Percentiles rank a stretch among this genome's conserved stretches.
phyloP scores from a whole-genome alignment of 106 monocot species.

The Alisma plantagoaquatica region DNA sequence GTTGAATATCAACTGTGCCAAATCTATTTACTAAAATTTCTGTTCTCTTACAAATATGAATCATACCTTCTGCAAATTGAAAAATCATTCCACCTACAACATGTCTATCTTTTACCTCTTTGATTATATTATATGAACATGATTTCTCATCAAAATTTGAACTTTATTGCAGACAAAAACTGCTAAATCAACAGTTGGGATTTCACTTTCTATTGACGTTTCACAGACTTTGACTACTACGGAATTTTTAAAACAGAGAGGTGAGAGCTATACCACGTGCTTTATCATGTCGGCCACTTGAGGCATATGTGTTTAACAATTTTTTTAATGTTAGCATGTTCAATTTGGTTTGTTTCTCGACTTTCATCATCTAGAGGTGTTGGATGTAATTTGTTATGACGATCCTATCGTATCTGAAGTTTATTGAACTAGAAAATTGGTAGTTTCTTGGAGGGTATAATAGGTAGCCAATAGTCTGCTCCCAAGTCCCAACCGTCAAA shows the following conservation, averaged over 20 bases:
- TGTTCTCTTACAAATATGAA: background rate
- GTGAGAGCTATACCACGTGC: slow-evolving; percentile 18
- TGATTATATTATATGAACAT: background rate
- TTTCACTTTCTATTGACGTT: slow-evolving; percentile 56
- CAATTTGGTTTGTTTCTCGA: background rate
- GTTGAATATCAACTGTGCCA: too few relatives aligned
- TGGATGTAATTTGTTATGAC: background rate
- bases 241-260: slow-evolving; percentile 71
- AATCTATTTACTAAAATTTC: background rate
- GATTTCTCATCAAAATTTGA: background rate
- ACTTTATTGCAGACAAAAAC: slow-evolving; percentile 57
- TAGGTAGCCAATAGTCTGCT: too few relatives aligned
- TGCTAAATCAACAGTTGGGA: slow-evolving; percentile 68
- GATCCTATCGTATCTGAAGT: background rate
- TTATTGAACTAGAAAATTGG: background rate
- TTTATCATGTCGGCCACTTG: background rate
- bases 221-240: slow-evolving; percentile 52
- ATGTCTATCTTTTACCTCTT: background rate
- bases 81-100: background rate
- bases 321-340: background rate
- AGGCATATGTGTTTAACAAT: background rate
- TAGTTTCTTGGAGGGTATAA: too few relatives aligned
- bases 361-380: too few relatives aligned
- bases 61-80: background rate
- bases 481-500: too few relatives aligned